Evolutionary conservation across 495 filamentous ascomycete species (phyloP).

Genomic region (Penicillium silybi): DNA sequence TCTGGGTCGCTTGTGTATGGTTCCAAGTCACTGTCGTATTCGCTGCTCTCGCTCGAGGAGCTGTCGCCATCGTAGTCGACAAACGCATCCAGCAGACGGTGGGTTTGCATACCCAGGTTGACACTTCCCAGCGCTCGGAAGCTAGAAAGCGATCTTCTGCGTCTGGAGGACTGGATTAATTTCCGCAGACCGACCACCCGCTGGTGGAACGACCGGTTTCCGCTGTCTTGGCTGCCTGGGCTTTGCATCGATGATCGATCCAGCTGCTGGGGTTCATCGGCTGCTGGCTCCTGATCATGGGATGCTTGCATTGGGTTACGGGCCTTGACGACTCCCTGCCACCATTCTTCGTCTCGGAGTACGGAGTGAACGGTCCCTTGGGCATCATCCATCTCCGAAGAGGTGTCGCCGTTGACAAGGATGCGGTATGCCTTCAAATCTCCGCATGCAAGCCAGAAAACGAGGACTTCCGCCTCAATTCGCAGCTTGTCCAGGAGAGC

Average conservation of each 20-base stretch:
- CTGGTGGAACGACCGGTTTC: constrained; percentile 31
- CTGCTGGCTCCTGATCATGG: constrained; percentile 10
- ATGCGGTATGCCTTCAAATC: constrained; percentile 68
- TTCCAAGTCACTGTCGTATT: constrained; percentile 40
- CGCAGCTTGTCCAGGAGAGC: constrained; percentile 74
- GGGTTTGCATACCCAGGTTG: constrained; percentile 73
- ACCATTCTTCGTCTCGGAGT: constrained; percentile 73
- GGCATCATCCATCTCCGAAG: constrained; percentile 38
- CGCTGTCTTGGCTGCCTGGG: constrained; percentile 52
- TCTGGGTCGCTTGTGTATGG: constrained; percentile 33
- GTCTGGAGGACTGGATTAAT: constrained; percentile 45
- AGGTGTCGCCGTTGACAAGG: constrained; percentile 65
- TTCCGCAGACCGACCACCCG: constrained; percentile 47
- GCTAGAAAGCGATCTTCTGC: constrained; percentile 61
- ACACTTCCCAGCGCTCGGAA: constrained; percentile 58
- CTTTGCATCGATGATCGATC: constrained; percentile 42
- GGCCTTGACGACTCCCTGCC: constrained; percentile 66
- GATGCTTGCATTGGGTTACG: constrained; percentile 38
- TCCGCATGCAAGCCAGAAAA: constrained; percentile 79
- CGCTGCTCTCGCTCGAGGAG: constrained; percentile 46
- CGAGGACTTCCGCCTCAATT: constrained; percentile 73
- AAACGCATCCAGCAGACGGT: constrained; percentile 62
- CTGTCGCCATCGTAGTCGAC: constrained; percentile 50
- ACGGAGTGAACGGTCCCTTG: constrained; percentile 52
- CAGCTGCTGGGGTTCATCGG: constrained; percentile 19